These are phyloP conservation scores for Yamadazyma akitaensis DNA, from an alignment of 805 yeast species.

Conservation along the genomic window DNA sequence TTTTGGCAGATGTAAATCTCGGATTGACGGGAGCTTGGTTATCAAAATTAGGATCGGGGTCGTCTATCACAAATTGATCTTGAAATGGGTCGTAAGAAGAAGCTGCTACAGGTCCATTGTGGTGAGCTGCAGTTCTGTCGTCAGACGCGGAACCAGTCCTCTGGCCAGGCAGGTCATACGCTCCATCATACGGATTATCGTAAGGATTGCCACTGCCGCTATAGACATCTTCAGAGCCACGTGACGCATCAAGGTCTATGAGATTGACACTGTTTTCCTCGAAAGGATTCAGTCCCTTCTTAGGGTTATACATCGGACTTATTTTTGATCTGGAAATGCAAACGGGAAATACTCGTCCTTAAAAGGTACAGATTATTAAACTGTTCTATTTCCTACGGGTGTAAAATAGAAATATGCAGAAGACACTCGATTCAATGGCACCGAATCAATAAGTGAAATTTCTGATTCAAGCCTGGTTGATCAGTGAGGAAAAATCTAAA, in stretches of 20 bases:
- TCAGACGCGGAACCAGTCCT: background rate
- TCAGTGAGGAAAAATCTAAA: slow-evolving; percentile 1
- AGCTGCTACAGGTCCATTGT: slow-evolving; percentile 3
- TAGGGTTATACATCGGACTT: background rate
- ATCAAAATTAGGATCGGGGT: slow-evolving; percentile 27
- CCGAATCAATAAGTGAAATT: background rate
- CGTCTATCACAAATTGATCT: slow-evolving; percentile 33
- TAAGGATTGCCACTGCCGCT: background rate
- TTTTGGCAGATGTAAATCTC: background rate
- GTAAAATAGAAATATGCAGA: background rate
- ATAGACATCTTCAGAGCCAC: background rate
- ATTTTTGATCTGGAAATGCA: background rate
- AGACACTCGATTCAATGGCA: background rate
- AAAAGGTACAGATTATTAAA: too few species aligned
- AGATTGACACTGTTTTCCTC: slow-evolving; percentile 15
- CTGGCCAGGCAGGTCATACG: background rate
- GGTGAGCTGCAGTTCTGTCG: background rate
- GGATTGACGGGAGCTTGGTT: background rate
- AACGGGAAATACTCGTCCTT: background rate
- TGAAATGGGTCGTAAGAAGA: slow-evolving; percentile 27
- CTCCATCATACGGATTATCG: slow-evolving; percentile 9
- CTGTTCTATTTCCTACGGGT: background rate
- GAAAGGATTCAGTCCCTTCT: background rate
- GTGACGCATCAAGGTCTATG: slow-evolving; percentile 21
- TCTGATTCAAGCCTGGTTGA: background rate